Conservation (phyloP, 2,329 filamentous ascomycete genomes). For the Scytalidium sp. region DNA sequence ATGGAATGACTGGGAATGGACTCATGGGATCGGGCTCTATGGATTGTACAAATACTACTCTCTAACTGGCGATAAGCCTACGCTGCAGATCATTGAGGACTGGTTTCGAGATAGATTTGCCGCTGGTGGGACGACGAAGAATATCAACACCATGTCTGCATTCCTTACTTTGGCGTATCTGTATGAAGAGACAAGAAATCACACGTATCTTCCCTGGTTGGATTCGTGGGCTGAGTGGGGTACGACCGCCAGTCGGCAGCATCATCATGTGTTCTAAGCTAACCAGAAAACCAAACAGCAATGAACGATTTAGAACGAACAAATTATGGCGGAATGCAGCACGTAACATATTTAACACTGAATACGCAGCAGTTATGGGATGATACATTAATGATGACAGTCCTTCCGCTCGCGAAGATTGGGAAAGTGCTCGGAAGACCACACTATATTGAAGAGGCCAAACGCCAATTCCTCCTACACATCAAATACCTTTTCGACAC, state of each 20-base stretch:
- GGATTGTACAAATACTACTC: slow-evolving; percentile 81
- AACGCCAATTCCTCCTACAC: slow-evolving; percentile 73
- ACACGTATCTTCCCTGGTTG: slow-evolving; percentile 71
- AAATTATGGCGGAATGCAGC: slow-evolving; percentile 51
- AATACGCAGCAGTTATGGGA: slow-evolving; percentile 81
- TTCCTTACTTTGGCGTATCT: slow-evolving; percentile 73
- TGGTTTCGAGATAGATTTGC: slow-evolving; percentile 67
- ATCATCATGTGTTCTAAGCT: slow-evolving; percentile 40
- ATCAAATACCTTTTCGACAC: slow-evolving; percentile 76
- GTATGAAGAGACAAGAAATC: slow-evolving; percentile 71
- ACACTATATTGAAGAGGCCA: slow-evolving; percentile 74
- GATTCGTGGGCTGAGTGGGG: slow-evolving; percentile 82
- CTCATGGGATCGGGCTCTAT: slow-evolving; percentile 76
- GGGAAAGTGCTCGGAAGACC: slow-evolving; percentile 67
- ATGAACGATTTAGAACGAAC: slow-evolving; percentile 74
- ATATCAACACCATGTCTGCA: slow-evolving; percentile 82
- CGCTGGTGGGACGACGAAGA: slow-evolving; percentile 64
- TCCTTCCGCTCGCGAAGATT: slow-evolving; percentile 77
- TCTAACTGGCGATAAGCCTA: slow-evolving; percentile 59
- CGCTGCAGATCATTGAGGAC: slow-evolving; percentile 64
- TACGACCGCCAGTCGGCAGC: slow-evolving; percentile 67
- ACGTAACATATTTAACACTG: slow-evolving; percentile 49
- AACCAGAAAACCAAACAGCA: slow-evolving; percentile 34
- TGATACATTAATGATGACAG: slow-evolving; percentile 86
- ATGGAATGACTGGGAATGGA: slow-evolving; percentile 84